Conservation (phyloP, 352 stramenopile species). For the Pythium insidiosum region DNA sequence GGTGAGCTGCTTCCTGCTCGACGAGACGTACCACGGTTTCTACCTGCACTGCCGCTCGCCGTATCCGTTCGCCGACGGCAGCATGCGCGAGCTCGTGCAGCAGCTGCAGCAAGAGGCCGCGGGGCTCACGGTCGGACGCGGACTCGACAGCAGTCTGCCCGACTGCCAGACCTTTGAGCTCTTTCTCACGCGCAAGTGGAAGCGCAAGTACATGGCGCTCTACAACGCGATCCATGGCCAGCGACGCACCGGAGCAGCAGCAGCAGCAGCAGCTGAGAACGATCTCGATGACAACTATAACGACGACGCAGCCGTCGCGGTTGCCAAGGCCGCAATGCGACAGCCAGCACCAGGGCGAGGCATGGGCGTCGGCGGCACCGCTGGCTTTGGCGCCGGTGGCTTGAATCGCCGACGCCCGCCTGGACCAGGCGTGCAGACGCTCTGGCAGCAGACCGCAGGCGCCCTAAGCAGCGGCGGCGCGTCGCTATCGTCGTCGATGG, state of each 20-base stretch:
- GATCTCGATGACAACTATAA: too few relatives aligned
- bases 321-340: too few relatives aligned
- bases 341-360: too few relatives aligned
- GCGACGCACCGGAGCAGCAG: conserved; percentile 8
- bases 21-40: conserved; percentile 90
- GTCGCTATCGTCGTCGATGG: conserved; percentile 4
- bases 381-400: background rate
- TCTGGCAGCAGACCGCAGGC: background rate
- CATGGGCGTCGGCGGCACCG: too few relatives aligned
- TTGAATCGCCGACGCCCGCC: too few relatives aligned
- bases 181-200: conserved; percentile 86
- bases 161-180: conserved; percentile 90
- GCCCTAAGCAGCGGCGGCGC: background rate
- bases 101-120: conserved; percentile 89
- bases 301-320: too few relatives aligned
- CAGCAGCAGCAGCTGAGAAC: conserved; percentile 9
- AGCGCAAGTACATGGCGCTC: conserved; percentile 71
- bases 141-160: conserved; percentile 70
- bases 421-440: too few relatives aligned
- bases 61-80: conserved; percentile 89
- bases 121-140: conserved; percentile 75
- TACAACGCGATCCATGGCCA: conserved; percentile 24
- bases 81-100: conserved; percentile 88
- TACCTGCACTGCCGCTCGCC: conserved; percentile 94
- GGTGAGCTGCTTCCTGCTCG: conserved; percentile 86